These are phyloP conservation scores for Viola pubescens DNA, from an alignment of 441 rosid species.

Conservation along the genomic window DNA sequence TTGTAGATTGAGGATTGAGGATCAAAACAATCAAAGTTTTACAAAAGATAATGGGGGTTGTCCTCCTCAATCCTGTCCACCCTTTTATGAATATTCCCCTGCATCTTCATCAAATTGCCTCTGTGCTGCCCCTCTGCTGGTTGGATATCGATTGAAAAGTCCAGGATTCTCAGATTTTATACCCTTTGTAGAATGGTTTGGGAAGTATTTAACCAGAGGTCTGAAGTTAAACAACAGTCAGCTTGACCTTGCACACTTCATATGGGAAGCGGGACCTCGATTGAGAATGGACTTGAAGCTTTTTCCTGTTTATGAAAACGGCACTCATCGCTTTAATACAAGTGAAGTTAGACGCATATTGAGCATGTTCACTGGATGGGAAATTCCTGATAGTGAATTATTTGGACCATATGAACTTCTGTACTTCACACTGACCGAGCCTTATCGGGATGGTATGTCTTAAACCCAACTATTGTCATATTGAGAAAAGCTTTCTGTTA, in stretches of 20 bases:
- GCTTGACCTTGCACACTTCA: slow-evolving; percentile 39
- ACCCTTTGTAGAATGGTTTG: slow-evolving; percentile 41
- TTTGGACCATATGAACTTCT: slow-evolving; percentile 96
- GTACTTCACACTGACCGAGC: slow-evolving; percentile 47
- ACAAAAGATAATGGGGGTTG: slow-evolving; percentile 34
- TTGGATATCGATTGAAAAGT: slow-evolving; percentile 87
- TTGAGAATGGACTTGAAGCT: slow-evolving; percentile 58
- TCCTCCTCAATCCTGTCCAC: slow-evolving; percentile 48
- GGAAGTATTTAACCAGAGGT: slow-evolving; percentile 43
- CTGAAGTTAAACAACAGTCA: slow-evolving; percentile 48
- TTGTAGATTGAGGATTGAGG: slow-evolving; percentile 38
- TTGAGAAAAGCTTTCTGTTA: neutral
- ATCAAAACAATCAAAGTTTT: slow-evolving; percentile 14
- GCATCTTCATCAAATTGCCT: slow-evolving; percentile 43
- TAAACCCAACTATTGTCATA: slow-evolving; percentile 11
- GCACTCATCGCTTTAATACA: slow-evolving; percentile 40
- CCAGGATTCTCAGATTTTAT: slow-evolving; percentile 68
- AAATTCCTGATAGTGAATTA: slow-evolving; percentile 47
- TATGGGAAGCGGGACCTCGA: slow-evolving; percentile 78
- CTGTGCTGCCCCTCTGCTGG: slow-evolving; percentile 72
- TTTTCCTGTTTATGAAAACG: slow-evolving; percentile 45
- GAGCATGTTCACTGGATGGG: slow-evolving; percentile 70
- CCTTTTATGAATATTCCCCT: slow-evolving; percentile 49
- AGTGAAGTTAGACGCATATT: slow-evolving; percentile 60
- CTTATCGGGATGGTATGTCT: slow-evolving; percentile 61